These are phyloP conservation scores for Globisporangium spinosum DNA, from an alignment of 352 stramenopile genomes.

Conservation along the genomic window DNA sequence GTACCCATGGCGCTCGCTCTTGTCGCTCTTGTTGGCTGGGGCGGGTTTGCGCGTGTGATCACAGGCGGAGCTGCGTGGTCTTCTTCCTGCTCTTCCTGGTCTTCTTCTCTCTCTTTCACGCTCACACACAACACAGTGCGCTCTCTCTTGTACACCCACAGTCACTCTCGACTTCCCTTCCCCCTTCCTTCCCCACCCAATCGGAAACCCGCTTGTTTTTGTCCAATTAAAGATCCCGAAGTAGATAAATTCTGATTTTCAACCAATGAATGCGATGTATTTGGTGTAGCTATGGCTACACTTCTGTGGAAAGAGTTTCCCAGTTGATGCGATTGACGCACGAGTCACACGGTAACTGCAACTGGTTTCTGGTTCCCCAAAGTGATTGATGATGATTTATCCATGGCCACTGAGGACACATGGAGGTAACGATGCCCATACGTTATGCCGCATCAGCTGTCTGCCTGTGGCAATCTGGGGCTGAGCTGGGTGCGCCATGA, in stretches of 20 bases:
- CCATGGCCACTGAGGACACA: neutral
- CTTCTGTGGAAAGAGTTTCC: neutral
- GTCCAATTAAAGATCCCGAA: neutral
- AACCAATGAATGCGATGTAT: neutral
- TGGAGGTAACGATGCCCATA: neutral
- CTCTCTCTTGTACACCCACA: constrained; percentile 3
- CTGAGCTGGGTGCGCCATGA: neutral
- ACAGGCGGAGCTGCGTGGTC: neutral
- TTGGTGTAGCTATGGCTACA: neutral
- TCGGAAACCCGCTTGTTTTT: neutral
- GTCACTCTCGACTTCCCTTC: constrained; percentile 1
- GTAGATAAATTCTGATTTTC: neutral
- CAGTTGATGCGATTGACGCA: neutral
- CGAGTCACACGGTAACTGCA: neutral
- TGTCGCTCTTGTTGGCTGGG: neutral
- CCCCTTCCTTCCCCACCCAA: neutral
- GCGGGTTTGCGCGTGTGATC: neutral
- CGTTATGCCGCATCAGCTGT: neutral
- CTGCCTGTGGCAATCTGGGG: neutral
- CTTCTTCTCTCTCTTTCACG: constrained; percentile 7
- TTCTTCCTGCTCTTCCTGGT: neutral
- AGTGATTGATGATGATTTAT: neutral
- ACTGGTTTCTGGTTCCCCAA: constrained; percentile 1
- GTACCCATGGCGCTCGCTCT: constrained; percentile 3
- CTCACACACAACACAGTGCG: neutral